phyloP scores from a whole-genome alignment of 495 filamentous ascomycete species.

The Sabuloglossum arenarium region DNA sequence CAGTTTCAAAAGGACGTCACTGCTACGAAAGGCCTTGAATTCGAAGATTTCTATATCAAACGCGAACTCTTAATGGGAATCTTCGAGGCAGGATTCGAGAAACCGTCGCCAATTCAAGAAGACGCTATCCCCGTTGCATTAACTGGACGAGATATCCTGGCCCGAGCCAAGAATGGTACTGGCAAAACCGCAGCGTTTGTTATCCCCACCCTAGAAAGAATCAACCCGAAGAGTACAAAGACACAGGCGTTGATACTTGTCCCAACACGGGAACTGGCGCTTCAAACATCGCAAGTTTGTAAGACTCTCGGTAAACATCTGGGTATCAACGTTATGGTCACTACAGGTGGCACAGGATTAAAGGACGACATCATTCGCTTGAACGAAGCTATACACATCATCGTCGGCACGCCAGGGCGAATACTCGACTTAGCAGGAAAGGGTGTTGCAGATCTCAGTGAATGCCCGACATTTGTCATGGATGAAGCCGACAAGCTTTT shows the following conservation, averaged over 20 bases:
- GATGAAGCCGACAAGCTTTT: conserved; percentile 96
- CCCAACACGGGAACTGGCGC: conserved; percentile 88
- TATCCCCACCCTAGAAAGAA: conserved; percentile 83
- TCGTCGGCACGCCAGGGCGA: conserved; percentile 90
- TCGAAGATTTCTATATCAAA: conserved; percentile 89
- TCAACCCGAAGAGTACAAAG: conserved; percentile 89
- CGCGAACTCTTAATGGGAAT: conserved; percentile 95
- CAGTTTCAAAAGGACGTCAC: conserved; percentile 59
- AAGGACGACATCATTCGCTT: conserved; percentile 95
- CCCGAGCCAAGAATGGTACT: conserved; percentile 93
- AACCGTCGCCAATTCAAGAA: conserved; percentile 97
- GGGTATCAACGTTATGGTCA: conserved; percentile 96
- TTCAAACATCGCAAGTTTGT: conserved; percentile 97
- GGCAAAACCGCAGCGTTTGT: conserved; percentile 97
- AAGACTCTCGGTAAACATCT: conserved; percentile 95
- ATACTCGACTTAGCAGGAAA: conserved; percentile 92
- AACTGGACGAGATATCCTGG: conserved; percentile 85
- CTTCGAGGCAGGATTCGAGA: conserved; percentile 96
- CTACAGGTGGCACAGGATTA: conserved; percentile 81
- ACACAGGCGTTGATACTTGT: conserved; percentile 92
- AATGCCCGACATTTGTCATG: conserved; percentile 96
- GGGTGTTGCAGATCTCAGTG: conserved; percentile 84
- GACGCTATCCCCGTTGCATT: conserved; percentile 93
- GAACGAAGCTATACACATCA: conserved; percentile 84
- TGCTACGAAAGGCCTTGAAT: conserved; percentile 88